These are phyloP conservation scores for Bocquillonia castaneifolia DNA, from an alignment of 441 rosid genomes.

Conservation along the genomic window DNA sequence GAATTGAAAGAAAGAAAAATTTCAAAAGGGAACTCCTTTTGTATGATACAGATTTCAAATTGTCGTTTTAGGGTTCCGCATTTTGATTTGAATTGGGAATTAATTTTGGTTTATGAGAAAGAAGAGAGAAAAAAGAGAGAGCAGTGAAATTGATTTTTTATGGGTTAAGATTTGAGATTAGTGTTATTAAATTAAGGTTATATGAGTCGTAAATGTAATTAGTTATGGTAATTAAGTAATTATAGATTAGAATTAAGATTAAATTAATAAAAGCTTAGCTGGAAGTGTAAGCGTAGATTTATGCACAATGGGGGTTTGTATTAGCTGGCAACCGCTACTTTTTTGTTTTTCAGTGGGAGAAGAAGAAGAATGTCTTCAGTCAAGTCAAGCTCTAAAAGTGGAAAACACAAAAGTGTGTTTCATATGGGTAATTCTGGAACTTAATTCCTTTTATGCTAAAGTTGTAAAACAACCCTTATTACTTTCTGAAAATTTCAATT, in stretches of 20 bases:
- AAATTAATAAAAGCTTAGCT: slow-evolving; percentile 23
- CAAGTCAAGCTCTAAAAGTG: not conserved
- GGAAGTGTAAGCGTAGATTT: slow-evolving; percentile 30
- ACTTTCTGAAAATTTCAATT: too few species aligned
- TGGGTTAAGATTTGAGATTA: not conserved
- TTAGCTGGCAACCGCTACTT: slow-evolving; percentile 43
- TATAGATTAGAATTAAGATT: not conserved
- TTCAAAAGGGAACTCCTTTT: slow-evolving; percentile 3
- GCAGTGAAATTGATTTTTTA: not conserved
- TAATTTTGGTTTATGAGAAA: too few species aligned
- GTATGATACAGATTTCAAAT: not conserved
- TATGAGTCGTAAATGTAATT: too few species aligned
- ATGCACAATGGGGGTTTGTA: not conserved
- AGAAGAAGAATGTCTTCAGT: not conserved
- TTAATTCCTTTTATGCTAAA: not conserved
- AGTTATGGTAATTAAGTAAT: not conserved
- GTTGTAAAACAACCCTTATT: not conserved
- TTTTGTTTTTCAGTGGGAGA: not conserved
- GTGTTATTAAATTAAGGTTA: too few species aligned
- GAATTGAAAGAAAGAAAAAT: not conserved
- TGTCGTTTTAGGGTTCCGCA: not conserved
- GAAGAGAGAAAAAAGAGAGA: not conserved
- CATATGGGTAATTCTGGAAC: not conserved
- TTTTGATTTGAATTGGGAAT: not conserved
- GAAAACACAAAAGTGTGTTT: not conserved